Evolutionary conservation across 306 rosid species (phyloP).

Genomic region (Prunus fruticosa): DNA sequence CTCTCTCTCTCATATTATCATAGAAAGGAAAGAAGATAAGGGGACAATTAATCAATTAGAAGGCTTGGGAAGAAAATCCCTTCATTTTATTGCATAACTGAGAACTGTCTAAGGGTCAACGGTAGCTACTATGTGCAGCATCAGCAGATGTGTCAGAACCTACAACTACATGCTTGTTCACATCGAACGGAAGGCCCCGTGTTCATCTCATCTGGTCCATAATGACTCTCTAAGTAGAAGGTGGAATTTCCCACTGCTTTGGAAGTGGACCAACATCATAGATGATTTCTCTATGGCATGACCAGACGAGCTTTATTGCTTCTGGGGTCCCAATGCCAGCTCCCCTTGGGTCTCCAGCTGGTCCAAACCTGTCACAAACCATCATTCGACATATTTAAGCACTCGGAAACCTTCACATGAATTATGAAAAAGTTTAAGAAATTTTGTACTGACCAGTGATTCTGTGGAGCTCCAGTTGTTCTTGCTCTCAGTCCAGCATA

Average conservation of each 20-base stretch:
- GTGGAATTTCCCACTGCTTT: slow-evolving; percentile 63
- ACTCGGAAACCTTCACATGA: not conserved
- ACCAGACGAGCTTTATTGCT: slow-evolving; percentile 97
- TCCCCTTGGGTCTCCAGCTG: slow-evolving; percentile 94
- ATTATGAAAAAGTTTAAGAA: not conserved
- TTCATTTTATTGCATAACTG: slow-evolving; percentile 6
- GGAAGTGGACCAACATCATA: slow-evolving; percentile 80
- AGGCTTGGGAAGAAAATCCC: not conserved
- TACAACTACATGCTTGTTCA: slow-evolving; percentile 4
- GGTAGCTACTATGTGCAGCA: not conserved
- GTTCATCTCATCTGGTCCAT: not conserved
- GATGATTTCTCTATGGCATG: slow-evolving; percentile 91
- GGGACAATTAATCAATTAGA: not conserved
- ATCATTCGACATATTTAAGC: slow-evolving; percentile 15
- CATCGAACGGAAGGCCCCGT: not conserved
- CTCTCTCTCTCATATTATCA: not conserved
- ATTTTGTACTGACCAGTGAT: slow-evolving; percentile 63
- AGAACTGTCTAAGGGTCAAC: not conserved
- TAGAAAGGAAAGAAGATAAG: not conserved
- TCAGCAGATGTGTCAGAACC: not conserved
- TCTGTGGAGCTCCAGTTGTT: slow-evolving; percentile 96
- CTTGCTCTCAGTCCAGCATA: slow-evolving; percentile 93
- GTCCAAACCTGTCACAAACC: slow-evolving; percentile 77
- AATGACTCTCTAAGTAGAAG: slow-evolving; percentile 50
- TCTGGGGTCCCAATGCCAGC: slow-evolving; percentile 99